Percentiles rank a stretch among this genome's conserved stretches.
These are phyloP conservation scores for Fusarium palustre DNA, from an alignment of 2,329 filamentous ascomycete species.

Conservation along the genomic window DNA sequence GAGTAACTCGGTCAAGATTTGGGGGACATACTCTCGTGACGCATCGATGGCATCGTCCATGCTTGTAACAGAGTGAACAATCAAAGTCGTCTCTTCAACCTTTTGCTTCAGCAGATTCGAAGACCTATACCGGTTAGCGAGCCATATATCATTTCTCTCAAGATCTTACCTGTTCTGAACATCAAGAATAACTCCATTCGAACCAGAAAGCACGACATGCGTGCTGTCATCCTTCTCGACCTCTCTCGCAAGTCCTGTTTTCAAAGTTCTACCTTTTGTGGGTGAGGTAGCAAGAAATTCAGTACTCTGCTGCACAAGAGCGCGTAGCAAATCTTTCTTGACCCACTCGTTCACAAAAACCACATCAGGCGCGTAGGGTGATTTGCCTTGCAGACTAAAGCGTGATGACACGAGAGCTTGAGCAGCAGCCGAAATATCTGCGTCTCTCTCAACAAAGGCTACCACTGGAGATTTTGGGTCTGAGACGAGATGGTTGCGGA, in stretches of 20 bases:
- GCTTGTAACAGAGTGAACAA: constrained; percentile 30
- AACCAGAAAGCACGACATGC: constrained; percentile 21
- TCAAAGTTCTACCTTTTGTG: neutral
- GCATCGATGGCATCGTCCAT: constrained; percentile 35
- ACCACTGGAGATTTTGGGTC: constrained; percentile 13
- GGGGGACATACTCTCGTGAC: constrained; percentile 1
- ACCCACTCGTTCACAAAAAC: constrained; percentile 42
- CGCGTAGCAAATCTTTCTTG: constrained; percentile 37
- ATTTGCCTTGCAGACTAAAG: constrained; percentile 31
- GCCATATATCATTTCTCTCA: fast-evolving
- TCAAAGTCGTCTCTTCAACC: constrained; percentile 15
- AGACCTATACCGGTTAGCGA: neutral
- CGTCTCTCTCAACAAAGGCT: constrained; percentile 40
- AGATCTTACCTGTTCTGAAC: constrained; percentile 13
- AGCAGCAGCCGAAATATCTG: constrained; percentile 33
- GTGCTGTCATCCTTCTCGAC: constrained; percentile 22
- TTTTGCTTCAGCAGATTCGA: constrained; percentile 17
- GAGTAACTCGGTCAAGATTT: fast-evolving
- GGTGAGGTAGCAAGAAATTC: neutral
- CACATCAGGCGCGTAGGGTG: constrained; percentile 38
- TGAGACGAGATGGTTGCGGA: constrained; percentile 15
- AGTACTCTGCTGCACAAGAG: constrained; percentile 29
- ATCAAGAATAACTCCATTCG: constrained; percentile 24
- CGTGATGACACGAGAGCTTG: constrained; percentile 29
- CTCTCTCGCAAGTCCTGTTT: neutral